Base-by-base conservation (phyloP, 768 basidiomycete species). In the Auricularia sp. region DNA sequence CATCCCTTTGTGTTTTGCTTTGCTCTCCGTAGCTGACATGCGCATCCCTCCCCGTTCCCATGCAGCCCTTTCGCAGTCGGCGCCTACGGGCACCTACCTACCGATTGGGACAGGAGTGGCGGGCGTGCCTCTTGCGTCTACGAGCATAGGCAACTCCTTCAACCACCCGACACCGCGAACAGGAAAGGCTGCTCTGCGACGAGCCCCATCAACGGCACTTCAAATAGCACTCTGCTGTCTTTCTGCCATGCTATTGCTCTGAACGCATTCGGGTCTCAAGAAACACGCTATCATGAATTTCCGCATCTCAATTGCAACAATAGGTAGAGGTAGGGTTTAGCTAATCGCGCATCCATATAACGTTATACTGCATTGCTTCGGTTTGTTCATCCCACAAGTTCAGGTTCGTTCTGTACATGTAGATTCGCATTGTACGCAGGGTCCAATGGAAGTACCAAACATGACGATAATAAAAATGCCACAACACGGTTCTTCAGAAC, bases 401-500 rank as follows among this genome's bases (percentile, higher is more conserved):
- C 21, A 51, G 2, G 47, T 16, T 51, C 47, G 21, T 18, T 42
- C 39, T 14, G 16, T 6, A 16, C 47, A 51, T 51, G 47, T 51
- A 51, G 47, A 51, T 18, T 21, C 47, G 47, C 47, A 11, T 18
- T 51, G 47, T 51, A 51, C 47, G 47, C 47, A 51, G 47, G 21
- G 14, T 51, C 18, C 2, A 21, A 6, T 6, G 47, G 47, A 18
- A 21, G 47, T 42, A 42, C 39, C 8, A 42, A 42, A 51, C 21
- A 51, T 21, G 47, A 51, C 6, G 11, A 51, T 51, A 51, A 51
- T 18, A 0, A 0, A 24, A 16, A 1, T 51, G 47, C 47, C 47
- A 51, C 47, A 51, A 16, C 18, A 16, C 47, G 16, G 44, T 45
- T 45, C 54, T 6, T 77, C 68, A 90, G 70, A 91, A 90, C 0